Evolutionary conservation across 371 early-diverging fungal species (phyloP).

Genomic region (Apophysomyces ossiformis): DNA sequence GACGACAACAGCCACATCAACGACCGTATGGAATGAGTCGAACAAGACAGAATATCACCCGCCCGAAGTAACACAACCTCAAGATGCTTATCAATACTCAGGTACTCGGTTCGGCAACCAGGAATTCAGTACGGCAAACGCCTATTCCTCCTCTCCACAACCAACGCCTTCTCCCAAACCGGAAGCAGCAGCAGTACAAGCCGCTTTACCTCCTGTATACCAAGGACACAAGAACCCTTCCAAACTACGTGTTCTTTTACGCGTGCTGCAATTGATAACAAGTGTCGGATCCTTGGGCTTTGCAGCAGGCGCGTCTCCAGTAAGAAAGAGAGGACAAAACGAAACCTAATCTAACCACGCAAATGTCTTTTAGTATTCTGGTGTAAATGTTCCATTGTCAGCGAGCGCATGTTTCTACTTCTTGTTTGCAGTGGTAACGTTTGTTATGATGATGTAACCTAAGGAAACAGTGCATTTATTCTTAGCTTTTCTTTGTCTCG

Average conservation of each 20-base stretch:
- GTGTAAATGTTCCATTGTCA: conserved; percentile 40
- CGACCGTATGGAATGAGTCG: conserved; percentile 24
- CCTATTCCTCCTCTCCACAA: conserved; percentile 24
- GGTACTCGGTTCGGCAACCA: conserved; percentile 28
- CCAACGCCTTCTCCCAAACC: conserved; percentile 19
- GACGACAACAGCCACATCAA: conserved; percentile 16
- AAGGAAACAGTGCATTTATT: no score
- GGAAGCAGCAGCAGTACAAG: conserved; percentile 19
- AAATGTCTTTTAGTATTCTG: conserved; percentile 32
- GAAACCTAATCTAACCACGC: neutral
- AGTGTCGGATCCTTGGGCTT: conserved; percentile 52
- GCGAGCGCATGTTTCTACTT: conserved; percentile 44
- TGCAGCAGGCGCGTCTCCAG: conserved; percentile 56
- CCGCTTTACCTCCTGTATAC: conserved; percentile 29
- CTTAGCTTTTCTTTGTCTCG: no score
- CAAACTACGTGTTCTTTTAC: conserved; percentile 36
- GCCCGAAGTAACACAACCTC: neutral
- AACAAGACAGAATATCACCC: conserved; percentile 21
- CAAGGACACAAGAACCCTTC: conserved; percentile 27
- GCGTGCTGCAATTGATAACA: conserved; percentile 39
- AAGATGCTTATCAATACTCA: conserved; percentile 30
- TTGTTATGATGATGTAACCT: neutral
- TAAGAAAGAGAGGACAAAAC: conserved; percentile 27
- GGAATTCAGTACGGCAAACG: conserved; percentile 15
- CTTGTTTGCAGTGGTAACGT: conserved; percentile 50